Evolutionary conservation across 805 yeast genomes (phyloP).

Genomic region (Teunomyces cretensis): DNA sequence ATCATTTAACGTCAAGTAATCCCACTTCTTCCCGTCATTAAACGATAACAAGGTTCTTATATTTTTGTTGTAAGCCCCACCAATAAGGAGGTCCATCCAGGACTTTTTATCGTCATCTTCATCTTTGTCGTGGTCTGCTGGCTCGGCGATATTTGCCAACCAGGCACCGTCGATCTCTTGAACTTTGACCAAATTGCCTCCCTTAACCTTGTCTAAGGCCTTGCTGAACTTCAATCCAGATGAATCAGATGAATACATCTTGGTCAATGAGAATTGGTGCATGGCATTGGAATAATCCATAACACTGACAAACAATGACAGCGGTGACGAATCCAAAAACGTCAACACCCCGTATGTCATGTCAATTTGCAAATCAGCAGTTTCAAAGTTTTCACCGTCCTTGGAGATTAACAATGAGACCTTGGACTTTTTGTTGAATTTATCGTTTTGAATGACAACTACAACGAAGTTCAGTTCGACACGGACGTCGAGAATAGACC

Average conservation of each 20-base stretch:
- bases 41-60: conserved; percentile 41
- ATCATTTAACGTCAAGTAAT: conserved; percentile 43
- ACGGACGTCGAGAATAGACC: conserved; percentile 31
- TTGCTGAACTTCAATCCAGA: conserved; percentile 52
- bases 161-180: conserved; percentile 61
- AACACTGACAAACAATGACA: conserved; percentile 32
- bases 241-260: conserved; percentile 55
- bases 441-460: conserved; percentile 42
- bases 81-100: conserved; percentile 20
- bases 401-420: conserved; percentile 46
- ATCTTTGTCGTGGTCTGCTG: conserved; percentile 19
- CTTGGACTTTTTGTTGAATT: conserved; percentile 36
- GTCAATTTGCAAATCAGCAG: conserved; percentile 41
- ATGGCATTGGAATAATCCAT: conserved; percentile 17
- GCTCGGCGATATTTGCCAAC: conserved; percentile 43
- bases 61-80: conserved; percentile 13
- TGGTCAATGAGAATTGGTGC: conserved; percentile 20
- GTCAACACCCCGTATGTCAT: conserved; percentile 34
- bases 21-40: conserved; percentile 58
- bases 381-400: conserved; percentile 41
- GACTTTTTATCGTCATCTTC: conserved; percentile 11
- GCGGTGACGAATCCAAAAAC: conserved; percentile 39
- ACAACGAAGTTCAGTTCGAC: conserved; percentile 44
- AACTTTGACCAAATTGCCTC: conserved; percentile 46
- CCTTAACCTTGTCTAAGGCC: conserved; percentile 42